Evolutionary conservation across 345 rosid genomes (phyloP), one percentile per base, ranked within the genome.

Genomic region (Sisymbrium irio): DNA sequence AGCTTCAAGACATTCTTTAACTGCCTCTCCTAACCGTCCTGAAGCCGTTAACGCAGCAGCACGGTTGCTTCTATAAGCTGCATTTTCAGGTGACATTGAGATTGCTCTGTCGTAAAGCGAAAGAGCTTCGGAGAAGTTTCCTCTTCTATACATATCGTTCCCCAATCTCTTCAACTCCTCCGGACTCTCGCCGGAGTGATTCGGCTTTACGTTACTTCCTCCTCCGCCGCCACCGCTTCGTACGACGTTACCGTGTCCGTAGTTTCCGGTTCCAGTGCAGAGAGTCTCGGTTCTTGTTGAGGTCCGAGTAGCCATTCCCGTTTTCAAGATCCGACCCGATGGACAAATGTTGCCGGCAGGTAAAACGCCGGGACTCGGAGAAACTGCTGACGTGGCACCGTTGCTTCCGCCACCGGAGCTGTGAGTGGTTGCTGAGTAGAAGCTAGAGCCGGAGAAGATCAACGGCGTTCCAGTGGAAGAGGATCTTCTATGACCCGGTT

Each of bases 301-400:
- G 17, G 65, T 77, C 67, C 96, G 89, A 64, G 54, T 37, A 63
- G 83, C 74, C 70, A 85, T 82, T 60, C 78, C 83, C 20, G 89
- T 77, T 77, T 88, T 91, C 40, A 80, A 83, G 87, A 94, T 91
- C 84, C 84, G 86, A 9, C 98, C 98, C 4, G 98, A 89, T 0
- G 93, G 97, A 39, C 95, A 94, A 15, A 94, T 94, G 82, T 94
- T 94, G 11, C 98, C 98, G 35, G 85, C 86, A 8, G 92, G 90
- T 28, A 85, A 80, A 68, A 84, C 78, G 19, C 33, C 27, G 10
- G 87, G 85, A 66, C 19, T 78, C 28, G 91, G 82, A 3, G 83
- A 61, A 22, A 75, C 73, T 0, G 85, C 74, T 0, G 88, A 79
- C 30, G 82, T 69, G 2, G 84, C 67, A 37, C 76, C 76, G 13